Evolutionary conservation across 306 rosid species (phyloP), one percentile per base, ranked within the genome.

Genomic region (Chamaecrista fasciculata): DNA sequence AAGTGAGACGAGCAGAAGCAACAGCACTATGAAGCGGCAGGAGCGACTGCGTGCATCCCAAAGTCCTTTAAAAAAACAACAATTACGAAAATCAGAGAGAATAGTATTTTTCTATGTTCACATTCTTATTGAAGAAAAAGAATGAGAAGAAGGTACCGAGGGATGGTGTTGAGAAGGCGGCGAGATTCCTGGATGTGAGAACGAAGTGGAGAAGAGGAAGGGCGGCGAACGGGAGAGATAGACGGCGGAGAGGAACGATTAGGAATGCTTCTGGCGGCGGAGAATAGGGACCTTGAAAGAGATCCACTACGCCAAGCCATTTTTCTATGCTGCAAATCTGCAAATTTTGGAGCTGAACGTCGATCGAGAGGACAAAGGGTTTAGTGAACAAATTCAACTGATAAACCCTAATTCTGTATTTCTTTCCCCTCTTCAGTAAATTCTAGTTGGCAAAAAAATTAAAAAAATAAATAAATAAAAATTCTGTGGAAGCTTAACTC

Each of bases 291-390:
- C 66, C 89, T 49, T 8, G 92, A 78, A 2, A 87, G 74, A 28
- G 89, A 82, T 43, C 89, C 84, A 8, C 69, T 46, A 6, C 89
- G 87, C 81, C 79, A 76, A 19, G 89, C 87, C 89, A 87, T 87
- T 0, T 46, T 34, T 68, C 11, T 33, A 4, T 8, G 6, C 36
- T 33, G 36, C 6, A 8, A 33, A 5, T 0, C 4, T 33, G 36
- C 36, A 33, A 33, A n/a, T n/a, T 33, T 5, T 33, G 36, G 36
- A 33, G 6, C 2, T 28, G 33, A 28, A 33, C 36, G 36, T 33
- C 7, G 6, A 33, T 4, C 7, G 36, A 8, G 6, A 3, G 7
- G 36, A 33, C 36, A 5, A 33, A 33, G 4, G 36, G 6, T 33
- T 33, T 33, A 8, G 36, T 33, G 36, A 33, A 33, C 7, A 33